phyloP scores from a whole-genome alignment of 1,284 basidiomycete genomes.

The Fistulinella cinereoalba region DNA sequence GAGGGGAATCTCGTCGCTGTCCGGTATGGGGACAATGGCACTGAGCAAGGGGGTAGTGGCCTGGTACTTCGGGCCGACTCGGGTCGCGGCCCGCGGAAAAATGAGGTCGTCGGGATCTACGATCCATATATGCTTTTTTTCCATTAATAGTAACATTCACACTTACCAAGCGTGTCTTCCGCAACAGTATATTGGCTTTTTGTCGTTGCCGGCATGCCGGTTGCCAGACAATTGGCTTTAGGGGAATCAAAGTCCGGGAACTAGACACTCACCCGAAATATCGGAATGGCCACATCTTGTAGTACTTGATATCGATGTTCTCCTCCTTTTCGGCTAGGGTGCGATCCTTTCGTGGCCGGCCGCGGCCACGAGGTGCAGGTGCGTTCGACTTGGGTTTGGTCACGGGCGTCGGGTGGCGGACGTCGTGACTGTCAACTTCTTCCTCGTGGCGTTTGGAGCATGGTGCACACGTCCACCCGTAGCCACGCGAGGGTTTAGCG shows the following conservation, averaged over 20 bases:
- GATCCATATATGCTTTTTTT: constrained; percentile 23
- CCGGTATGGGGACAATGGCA: constrained; percentile 30
- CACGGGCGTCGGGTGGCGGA: constrained; percentile 51
- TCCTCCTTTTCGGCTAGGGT: constrained; percentile 70
- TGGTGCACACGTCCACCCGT: constrained; percentile 96
- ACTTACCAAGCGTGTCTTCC: constrained; percentile 83
- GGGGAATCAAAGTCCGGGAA: not conserved
- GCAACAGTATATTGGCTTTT: constrained; percentile 83
- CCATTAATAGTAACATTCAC: constrained; percentile 20
- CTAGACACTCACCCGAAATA: constrained; percentile 82
- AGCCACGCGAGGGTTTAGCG: constrained; percentile 95
- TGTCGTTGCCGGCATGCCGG: constrained; percentile 13
- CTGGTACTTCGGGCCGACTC: constrained; percentile 86
- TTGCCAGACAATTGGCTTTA: constrained; percentile 5
- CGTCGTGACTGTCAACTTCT: constrained; percentile 75
- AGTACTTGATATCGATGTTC: constrained; percentile 74
- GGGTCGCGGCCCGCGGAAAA: constrained; percentile 87
- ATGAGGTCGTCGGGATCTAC: constrained; percentile 91
- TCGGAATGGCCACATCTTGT: constrained; percentile 93
- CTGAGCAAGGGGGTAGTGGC: constrained; percentile 52
- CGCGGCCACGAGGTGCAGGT: constrained; percentile 61
- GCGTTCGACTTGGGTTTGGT: constrained; percentile 66
- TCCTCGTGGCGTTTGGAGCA: constrained; percentile 88
- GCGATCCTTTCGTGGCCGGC: constrained; percentile 71
- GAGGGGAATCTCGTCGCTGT: constrained; percentile 28